These are phyloP conservation scores for Yarrowia keelungensis DNA, from an alignment of 805 yeast species.

Conservation along the genomic window DNA sequence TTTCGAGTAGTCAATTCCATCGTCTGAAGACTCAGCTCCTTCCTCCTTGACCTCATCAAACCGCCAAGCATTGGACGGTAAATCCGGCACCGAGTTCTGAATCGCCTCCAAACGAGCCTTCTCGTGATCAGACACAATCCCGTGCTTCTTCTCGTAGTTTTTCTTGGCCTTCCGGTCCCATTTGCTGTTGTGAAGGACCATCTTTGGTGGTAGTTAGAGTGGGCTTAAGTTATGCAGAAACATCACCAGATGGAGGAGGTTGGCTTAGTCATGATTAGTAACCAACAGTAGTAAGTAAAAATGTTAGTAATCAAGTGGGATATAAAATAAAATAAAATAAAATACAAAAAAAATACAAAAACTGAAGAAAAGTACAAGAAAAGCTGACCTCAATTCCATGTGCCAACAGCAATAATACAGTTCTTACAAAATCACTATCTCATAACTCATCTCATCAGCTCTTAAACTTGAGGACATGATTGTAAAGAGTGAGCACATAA, in stretches of 20 bases:
- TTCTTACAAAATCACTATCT: too few relatives aligned
- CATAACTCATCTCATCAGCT: too few relatives aligned
- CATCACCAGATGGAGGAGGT: conserved; percentile 14
- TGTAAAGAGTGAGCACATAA: too few relatives aligned
- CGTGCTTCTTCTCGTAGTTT: conserved; percentile 56
- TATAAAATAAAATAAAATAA: too few relatives aligned
- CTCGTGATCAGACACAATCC: conserved; percentile 43
- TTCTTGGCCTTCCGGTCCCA: conserved; percentile 59
- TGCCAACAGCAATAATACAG: too few relatives aligned
- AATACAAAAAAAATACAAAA: too few relatives aligned
- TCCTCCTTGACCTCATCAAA: conserved; percentile 39
- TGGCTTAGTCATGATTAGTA: too few relatives aligned
- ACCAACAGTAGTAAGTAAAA: too few relatives aligned
- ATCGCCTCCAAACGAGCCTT: conserved; percentile 21
- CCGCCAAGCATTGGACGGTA: conserved; percentile 36
- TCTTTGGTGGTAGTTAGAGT: conserved; percentile 41
- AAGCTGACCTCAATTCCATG: too few relatives aligned
- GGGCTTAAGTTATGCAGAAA: not conserved
- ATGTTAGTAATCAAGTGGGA: too few relatives aligned
- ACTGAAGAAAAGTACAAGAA: too few relatives aligned
- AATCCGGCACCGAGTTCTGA: conserved; percentile 3
- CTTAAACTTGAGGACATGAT: too few relatives aligned
- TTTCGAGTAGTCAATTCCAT: conserved; percentile 10
- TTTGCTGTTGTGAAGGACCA: conserved; percentile 62
- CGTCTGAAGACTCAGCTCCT: conserved; percentile 11